A percentile compares a stretch with the other conserved stretches of the same genome.
Conservation (phyloP, 768 basidiomycete species). For the Naganishia antarctica region DNA sequence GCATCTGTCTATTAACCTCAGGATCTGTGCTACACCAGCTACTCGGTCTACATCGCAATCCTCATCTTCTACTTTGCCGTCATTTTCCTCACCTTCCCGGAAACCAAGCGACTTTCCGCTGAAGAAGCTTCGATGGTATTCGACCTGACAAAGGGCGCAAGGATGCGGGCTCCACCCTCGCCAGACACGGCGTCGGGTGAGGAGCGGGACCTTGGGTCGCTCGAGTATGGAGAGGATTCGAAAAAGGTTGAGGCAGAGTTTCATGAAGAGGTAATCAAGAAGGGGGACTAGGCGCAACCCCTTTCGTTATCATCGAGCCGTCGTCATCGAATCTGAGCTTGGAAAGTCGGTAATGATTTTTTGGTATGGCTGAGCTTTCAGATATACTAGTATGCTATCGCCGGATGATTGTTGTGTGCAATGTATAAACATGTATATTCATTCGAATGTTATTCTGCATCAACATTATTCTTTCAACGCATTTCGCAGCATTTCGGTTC, state of each 20-base stretch:
- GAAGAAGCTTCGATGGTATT: constrained; percentile 29
- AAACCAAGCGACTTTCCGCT: constrained; percentile 25
- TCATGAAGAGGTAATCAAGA: constrained; percentile 5
- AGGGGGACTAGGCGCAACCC: not conserved
- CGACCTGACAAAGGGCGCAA: constrained; percentile 19
- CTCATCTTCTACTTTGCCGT: constrained; percentile 21
- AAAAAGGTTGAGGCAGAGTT: constrained; percentile 4
- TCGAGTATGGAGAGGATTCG: not conserved
- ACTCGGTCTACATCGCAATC: constrained; percentile 33
- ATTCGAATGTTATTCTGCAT: too few relatives aligned
- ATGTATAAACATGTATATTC: too few relatives aligned
- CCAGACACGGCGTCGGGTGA: not conserved
- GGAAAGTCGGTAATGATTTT: too few relatives aligned
- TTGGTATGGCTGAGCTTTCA: too few relatives aligned
- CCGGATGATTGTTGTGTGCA: too few relatives aligned
- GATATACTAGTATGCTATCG: too few relatives aligned
- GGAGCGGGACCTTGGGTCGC: constrained; percentile 1
- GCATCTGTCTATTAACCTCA: not conserved
- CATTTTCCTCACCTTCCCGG: constrained; percentile 30
- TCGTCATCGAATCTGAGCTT: too few relatives aligned
- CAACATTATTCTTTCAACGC: too few relatives aligned
- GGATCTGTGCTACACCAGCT: constrained; percentile 10
- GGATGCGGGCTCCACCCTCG: not conserved
- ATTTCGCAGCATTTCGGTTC: too few relatives aligned
- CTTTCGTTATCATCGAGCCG: too few relatives aligned